Evolutionary conservation across 1,284 basidiomycete species (phyloP).

Genomic region (Golubevia sp.): DNA sequence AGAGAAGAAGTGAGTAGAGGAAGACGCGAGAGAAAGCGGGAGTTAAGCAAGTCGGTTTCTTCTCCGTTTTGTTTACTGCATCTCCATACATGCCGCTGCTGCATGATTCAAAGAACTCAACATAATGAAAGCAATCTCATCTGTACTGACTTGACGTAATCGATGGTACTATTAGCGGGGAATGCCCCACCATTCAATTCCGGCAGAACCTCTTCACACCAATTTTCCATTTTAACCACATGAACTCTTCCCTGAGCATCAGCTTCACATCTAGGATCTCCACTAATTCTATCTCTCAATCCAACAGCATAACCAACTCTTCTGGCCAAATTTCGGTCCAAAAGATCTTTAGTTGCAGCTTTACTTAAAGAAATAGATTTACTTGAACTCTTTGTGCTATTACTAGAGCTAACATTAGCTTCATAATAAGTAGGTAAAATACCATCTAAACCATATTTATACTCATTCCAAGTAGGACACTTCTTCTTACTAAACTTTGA

Average conservation of each 20-base stretch:
- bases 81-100: no score
- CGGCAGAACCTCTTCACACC: constrained; percentile 34
- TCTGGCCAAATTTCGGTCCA: not conserved
- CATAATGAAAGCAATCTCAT: no score
- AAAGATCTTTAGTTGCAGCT: no score
- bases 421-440: constrained; percentile 29
- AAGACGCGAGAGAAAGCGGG: no score
- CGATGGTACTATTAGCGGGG: constrained; percentile 21
- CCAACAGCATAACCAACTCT: constrained; percentile 41
- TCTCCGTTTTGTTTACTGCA: no score
- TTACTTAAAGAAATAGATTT: no score
- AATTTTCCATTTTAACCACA: constrained; percentile 42
- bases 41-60: no score
- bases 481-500: constrained; percentile 1
- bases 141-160: constrained; percentile 3
- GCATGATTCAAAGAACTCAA: no score
- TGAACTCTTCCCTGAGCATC: constrained; percentile 37
- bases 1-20: no score
- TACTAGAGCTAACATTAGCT: no score
- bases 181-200: constrained; percentile 14
- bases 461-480: constrained; percentile 23
- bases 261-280: constrained; percentile 29
- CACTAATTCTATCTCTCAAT: constrained; percentile 18
- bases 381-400: no score
- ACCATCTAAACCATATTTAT: constrained; percentile 55